phyloP scores from a whole-genome alignment of 768 basidiomycete species.

The Agrocybe chaxingu region DNA sequence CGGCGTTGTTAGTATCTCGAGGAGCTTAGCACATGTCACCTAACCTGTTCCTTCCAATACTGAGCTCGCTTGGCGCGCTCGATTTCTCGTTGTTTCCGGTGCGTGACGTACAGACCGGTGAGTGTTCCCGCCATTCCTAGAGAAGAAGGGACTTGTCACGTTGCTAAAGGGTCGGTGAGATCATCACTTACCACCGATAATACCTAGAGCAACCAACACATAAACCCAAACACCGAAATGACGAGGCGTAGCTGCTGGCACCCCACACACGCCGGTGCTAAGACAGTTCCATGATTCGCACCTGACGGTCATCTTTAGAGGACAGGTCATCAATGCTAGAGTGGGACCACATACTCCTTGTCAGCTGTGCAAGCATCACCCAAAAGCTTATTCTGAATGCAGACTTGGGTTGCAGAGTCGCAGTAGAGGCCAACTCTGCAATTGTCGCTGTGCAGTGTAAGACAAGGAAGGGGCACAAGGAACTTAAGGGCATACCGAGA shows the following conservation, averaged over 20 bases:
- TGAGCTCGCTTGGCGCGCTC: constrained; percentile 84
- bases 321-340: not conserved
- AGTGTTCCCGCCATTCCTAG: constrained; percentile 76
- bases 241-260: constrained; percentile 53
- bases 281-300: constrained; percentile 78
- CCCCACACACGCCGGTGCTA: constrained; percentile 57
- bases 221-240: constrained; percentile 72
- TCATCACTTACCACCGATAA: constrained; percentile 59
- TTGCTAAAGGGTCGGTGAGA: not conserved
- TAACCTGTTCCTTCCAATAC: constrained; percentile 89
- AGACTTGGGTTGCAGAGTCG: constrained; percentile 55
- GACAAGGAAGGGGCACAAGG: not conserved
- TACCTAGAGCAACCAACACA: constrained; percentile 63
- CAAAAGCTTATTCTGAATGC: constrained; percentile 54
- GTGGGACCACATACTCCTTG: constrained; percentile 38
- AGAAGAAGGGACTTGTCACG: not conserved
- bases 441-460: constrained; percentile 48
- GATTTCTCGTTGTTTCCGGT: constrained; percentile 65
- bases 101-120: constrained; percentile 63
- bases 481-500: constrained; percentile 54
- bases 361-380: constrained; percentile 56
- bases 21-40: not conserved
- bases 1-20: not conserved
- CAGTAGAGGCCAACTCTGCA: constrained; percentile 76
- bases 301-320: constrained; percentile 31